These are phyloP conservation scores for Phytophthora aleatoria DNA, from an alignment of 352 stramenopile species.

Conservation along the genomic window DNA sequence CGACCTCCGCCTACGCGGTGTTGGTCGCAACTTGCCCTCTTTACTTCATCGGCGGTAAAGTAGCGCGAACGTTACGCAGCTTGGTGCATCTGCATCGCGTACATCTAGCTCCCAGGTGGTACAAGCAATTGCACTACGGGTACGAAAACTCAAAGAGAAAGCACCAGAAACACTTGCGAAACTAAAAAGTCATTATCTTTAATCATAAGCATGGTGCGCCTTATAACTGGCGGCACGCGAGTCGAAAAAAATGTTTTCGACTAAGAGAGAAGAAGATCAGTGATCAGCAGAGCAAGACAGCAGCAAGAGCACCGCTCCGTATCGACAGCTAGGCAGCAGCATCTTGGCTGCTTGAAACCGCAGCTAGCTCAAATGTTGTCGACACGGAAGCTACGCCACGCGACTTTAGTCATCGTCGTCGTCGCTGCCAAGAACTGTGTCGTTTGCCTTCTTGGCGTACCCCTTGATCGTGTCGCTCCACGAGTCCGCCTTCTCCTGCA, in stretches of 20 bases:
- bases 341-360: conserved; percentile 9
- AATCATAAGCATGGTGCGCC: background rate
- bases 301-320: conserved; percentile 14
- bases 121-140: no score
- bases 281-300: background rate
- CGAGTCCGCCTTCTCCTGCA: conserved; percentile 45
- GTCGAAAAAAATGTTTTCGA: background rate
- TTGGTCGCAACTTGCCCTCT: no score
- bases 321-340: conserved; percentile 20
- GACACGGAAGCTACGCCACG: background rate
- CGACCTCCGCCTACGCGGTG: no score
- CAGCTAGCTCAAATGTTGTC: conserved; percentile 10
- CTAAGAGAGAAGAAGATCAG: conserved; percentile 1
- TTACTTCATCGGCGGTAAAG: no score
- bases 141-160: no score
- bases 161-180: no score
- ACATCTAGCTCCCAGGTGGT: no score
- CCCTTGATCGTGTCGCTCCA: conserved; percentile 41
- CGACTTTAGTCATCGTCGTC: conserved; percentile 24
- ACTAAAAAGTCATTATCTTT: background rate
- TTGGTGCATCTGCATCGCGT: no score
- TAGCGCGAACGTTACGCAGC: no score
- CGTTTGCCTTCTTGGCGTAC: conserved; percentile 41
- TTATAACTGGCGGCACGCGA: background rate
- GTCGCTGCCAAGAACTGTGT: conserved; percentile 19